phyloP scores from a whole-genome alignment of 1,284 basidiomycete genomes.

The Amylostereum areolatum region DNA sequence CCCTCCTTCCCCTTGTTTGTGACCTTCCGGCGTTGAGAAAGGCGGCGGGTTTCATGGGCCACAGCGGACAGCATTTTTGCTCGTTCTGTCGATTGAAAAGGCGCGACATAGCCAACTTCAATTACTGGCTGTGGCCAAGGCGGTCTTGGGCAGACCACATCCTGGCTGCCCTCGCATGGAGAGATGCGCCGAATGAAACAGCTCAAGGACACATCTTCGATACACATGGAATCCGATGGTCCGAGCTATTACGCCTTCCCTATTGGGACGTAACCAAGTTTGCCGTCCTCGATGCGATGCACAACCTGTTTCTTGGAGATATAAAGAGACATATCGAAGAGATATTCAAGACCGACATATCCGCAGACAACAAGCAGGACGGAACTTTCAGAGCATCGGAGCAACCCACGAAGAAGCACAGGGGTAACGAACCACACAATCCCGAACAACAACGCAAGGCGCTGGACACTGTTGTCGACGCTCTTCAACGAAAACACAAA shows the following conservation, averaged over 20 bases:
- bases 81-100: conserved; percentile 1
- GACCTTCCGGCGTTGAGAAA: conserved; percentile 22
- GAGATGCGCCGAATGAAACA: conserved; percentile 10
- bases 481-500: not conserved
- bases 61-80: conserved; percentile 12
- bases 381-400: no score
- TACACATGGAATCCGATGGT: conserved; percentile 26
- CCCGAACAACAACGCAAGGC: no score
- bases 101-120: conserved; percentile 14
- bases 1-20: conserved; percentile 21
- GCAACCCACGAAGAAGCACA: no score
- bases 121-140: conserved; percentile 1
- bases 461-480: conserved; percentile 8
- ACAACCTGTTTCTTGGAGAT: conserved; percentile 26
- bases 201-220: conserved; percentile 13
- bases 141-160: conserved; percentile 8
- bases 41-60: conserved; percentile 15
- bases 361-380: no score
- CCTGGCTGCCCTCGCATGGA: conserved; percentile 12
- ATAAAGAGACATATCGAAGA: conserved; percentile 21
- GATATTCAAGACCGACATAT: no score
- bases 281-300: conserved; percentile 30
- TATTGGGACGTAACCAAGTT: conserved; percentile 30
- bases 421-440: no score
- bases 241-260: conserved; percentile 28